Evolutionary conservation across 1,139 yeast genomes (phyloP).

Genomic region (Debaryomyces robertsiae): DNA sequence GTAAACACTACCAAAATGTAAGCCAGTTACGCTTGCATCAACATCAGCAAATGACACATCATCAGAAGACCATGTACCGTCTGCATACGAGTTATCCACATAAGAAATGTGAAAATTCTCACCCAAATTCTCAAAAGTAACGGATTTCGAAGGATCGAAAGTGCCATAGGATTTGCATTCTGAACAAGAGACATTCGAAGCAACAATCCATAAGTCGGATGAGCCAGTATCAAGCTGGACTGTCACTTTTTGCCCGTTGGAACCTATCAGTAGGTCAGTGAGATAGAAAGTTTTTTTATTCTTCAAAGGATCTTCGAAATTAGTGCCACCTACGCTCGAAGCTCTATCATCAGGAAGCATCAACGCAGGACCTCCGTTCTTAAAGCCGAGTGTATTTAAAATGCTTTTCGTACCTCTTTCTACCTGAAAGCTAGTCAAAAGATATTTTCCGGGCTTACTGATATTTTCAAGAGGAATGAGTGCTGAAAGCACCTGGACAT

Average conservation of each 20-base stretch:
- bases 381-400: neutral
- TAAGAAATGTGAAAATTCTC: slow-evolving; percentile 15
- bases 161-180: slow-evolving; percentile 11
- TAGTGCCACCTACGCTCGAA: neutral
- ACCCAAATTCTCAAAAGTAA: slow-evolving; percentile 16
- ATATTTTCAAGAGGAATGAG: no score
- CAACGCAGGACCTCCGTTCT: neutral
- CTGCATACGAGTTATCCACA: slow-evolving; percentile 27
- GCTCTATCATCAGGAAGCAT: neutral
- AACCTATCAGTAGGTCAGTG: slow-evolving; percentile 10
- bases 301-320: neutral
- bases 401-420: neutral
- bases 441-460: neutral
- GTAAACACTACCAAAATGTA: slow-evolving; percentile 50
- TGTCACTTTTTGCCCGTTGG: slow-evolving; percentile 8
- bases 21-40: slow-evolving; percentile 25
- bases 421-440: neutral
- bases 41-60: slow-evolving; percentile 30
- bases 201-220: slow-evolving; percentile 38
- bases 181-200: slow-evolving; percentile 20
- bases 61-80: slow-evolving; percentile 60
- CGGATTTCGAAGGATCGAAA: slow-evolving; percentile 14
- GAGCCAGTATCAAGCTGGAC: slow-evolving; percentile 29
- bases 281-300: neutral
- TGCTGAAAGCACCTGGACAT: no score